These are phyloP conservation scores for Magnusiomyces ingens DNA, from an alignment of 1,139 yeast genomes.

Conservation along the genomic window DNA sequence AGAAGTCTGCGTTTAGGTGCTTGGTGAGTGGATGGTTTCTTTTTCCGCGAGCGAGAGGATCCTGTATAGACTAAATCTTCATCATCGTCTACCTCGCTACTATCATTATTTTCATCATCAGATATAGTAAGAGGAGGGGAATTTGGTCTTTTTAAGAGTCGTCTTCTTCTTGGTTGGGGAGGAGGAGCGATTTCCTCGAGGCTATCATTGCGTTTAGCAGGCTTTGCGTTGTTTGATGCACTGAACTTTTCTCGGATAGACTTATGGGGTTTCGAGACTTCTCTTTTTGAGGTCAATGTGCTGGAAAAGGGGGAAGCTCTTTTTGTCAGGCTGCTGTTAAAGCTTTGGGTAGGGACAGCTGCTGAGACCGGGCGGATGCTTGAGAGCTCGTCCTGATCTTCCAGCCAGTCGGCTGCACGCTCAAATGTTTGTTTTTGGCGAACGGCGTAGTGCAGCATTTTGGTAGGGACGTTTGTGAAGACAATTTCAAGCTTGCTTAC, in stretches of 20 bases:
- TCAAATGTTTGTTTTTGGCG: conserved; percentile 32
- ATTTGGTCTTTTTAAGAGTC: neutral
- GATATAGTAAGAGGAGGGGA: neutral
- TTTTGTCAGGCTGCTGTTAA: conserved; percentile 8
- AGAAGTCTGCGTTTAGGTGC: conserved; percentile 23
- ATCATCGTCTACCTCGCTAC: conserved; percentile 2
- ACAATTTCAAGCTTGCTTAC: conserved; percentile 22
- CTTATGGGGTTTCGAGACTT: conserved; percentile 27
- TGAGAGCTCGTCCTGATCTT: conserved; percentile 16
- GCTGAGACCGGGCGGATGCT: neutral
- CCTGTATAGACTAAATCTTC: conserved; percentile 1
- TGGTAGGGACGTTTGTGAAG: conserved; percentile 27
- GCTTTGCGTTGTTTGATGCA: conserved; percentile 14
- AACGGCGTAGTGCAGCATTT: conserved; percentile 30
- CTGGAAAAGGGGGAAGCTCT: conserved; percentile 15
- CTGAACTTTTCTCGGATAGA: conserved; percentile 35
- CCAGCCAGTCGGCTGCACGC: conserved; percentile 33
- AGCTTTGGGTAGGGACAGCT: conserved; percentile 4
- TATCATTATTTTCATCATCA: neutral
- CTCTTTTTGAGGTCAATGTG: conserved; percentile 25
- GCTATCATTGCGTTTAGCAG: conserved; percentile 3
- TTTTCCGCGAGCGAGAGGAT: too few relatives aligned
- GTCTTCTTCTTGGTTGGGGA: neutral
- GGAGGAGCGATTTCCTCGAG: neutral
- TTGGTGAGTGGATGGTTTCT: neutral